Evolutionary conservation across 2,329 filamentous ascomycete genomes (phyloP), one percentile per base, ranked within the genome.

Genomic region (Zasmidium angulare): DNA sequence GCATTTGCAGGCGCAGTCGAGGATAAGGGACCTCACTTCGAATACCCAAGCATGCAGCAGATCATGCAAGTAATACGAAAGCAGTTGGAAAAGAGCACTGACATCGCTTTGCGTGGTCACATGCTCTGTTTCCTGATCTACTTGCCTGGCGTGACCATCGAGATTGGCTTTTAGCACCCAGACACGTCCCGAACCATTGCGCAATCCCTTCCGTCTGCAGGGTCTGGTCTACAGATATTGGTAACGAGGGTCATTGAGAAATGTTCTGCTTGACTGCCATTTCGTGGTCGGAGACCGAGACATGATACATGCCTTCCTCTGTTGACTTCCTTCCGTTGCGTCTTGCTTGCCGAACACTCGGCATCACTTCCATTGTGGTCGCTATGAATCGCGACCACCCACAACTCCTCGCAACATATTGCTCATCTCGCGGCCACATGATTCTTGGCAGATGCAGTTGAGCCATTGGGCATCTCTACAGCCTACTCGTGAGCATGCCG

Each of bases 1-100:
- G 51, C 51, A 53, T 53, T 53, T 46, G 31, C 31, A 46, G 51
- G 51, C 51, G 51, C 36, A 46, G 21, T 11, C n/a, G 36, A 19
- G 3, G n/a, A n/a, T 29, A 29, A 20, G 19, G 22, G 12, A 2
- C 11, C 22, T 21, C 43, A 49, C 22, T 22, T 10, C 4, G 20
- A 49, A 22, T 49, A 49, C 46, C 46, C 22, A 49, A 22, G 46
- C 46, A 12, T 22, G 20, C 20, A 49, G 46, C 46, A 47, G 46
- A 47, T 47, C 9, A 17, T 11, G 20, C 11, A 49, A 17, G 22
- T 22, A 11, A 29, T 22, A 24, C 9, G 12, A 21, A 26, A 19
- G n/a, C 20, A 50, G 22, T 29, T 17, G 11, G 46, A 48, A 29
- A 29, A 11, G 26, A 4, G 4, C 11, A 11, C 11, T 29, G 11